Conservation (phyloP, 495 filamentous ascomycete genomes). For the Endocarpon pusillum region DNA sequence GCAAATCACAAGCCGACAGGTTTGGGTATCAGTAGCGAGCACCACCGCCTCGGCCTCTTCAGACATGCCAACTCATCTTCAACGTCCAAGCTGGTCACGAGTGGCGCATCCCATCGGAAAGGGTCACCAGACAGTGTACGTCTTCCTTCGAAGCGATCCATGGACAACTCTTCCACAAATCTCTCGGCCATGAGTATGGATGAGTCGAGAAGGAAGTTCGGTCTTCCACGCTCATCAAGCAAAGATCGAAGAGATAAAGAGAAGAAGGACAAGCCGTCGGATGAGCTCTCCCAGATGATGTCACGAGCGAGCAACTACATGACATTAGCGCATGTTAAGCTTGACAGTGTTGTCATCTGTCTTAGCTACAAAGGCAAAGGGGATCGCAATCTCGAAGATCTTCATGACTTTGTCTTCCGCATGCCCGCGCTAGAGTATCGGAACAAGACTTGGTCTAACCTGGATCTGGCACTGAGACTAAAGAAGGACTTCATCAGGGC, state of each 20-base stretch:
- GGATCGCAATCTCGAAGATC: slow-evolving; percentile 85
- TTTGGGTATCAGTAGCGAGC: slow-evolving; percentile 24
- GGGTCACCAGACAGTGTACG: slow-evolving; percentile 51
- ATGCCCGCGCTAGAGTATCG: slow-evolving; percentile 87
- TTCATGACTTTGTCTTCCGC: slow-evolving; percentile 94
- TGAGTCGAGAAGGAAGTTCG: slow-evolving; percentile 38
- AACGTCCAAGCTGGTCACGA: slow-evolving; percentile 12
- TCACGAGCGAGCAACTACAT: slow-evolving; percentile 89
- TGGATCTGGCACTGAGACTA: slow-evolving; percentile 77
- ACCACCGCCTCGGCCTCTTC: slow-evolving; percentile 37
- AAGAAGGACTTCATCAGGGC: slow-evolving; percentile 92
- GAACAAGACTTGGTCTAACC: slow-evolving; percentile 98
- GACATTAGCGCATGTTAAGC: slow-evolving; percentile 88
- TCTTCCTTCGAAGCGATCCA: slow-evolving; percentile 24
- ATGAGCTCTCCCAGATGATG: slow-evolving; percentile 98
- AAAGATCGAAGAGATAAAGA: slow-evolving; percentile 35
- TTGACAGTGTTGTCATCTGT: slow-evolving; percentile 86
- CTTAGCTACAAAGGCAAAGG: slow-evolving; percentile 93
- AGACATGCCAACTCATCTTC: slow-evolving; percentile 17
- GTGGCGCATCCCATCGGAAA: slow-evolving; percentile 34
- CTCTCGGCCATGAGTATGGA: slow-evolving; percentile 26
- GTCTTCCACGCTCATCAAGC: slow-evolving; percentile 26
- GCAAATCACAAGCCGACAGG: slow-evolving; percentile 28
- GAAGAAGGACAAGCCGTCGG: slow-evolving; percentile 39
- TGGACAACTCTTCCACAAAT: slow-evolving; percentile 31